These are phyloP conservation scores for Lepraria neglecta DNA, from an alignment of 495 filamentous ascomycete species.

Conservation along the genomic window DNA sequence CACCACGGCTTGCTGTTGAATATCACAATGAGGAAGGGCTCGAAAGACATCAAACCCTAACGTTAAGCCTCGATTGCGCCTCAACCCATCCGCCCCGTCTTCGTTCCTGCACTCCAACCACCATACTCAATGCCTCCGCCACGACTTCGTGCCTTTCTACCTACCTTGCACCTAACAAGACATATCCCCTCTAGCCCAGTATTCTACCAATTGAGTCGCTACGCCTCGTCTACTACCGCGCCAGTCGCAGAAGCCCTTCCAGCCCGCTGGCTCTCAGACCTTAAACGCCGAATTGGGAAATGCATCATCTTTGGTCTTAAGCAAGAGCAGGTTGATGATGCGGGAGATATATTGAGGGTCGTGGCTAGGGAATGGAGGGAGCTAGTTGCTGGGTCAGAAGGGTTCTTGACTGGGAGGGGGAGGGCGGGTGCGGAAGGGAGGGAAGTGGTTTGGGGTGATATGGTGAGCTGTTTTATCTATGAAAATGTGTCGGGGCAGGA, in stretches of 20 bases:
- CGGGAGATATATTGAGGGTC: slow-evolving; percentile 53
- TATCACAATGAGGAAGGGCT: too few relatives aligned
- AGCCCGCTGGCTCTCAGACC: slow-evolving; percentile 68
- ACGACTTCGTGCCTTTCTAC: neutral
- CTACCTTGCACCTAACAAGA: slow-evolving; percentile 16
- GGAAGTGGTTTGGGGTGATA: slow-evolving; percentile 83
- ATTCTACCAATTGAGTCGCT: neutral
- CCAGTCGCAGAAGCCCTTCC: slow-evolving; percentile 22
- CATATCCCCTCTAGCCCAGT: slow-evolving; percentile 7
- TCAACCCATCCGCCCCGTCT: too few relatives aligned
- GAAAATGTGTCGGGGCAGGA: too few relatives aligned
- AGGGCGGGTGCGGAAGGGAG: slow-evolving; percentile 63
- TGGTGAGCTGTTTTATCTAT: slow-evolving; percentile 46
- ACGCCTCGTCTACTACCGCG: neutral
- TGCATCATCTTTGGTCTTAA: slow-evolving; percentile 76
- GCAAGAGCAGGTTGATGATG: slow-evolving; percentile 52
- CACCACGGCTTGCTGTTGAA: too few relatives aligned
- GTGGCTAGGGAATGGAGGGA: slow-evolving; percentile 71
- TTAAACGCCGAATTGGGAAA: slow-evolving; percentile 68
- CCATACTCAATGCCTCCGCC: slow-evolving; percentile 7
- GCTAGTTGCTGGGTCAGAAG: slow-evolving; percentile 70
- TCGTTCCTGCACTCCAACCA: neutral
- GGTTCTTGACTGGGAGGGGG: slow-evolving; percentile 64
- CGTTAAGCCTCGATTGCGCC: too few relatives aligned
- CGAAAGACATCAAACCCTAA: too few relatives aligned